Conservation (phyloP, 2,329 filamentous ascomycete genomes). For the Sphaceloma murrayae region DNA sequence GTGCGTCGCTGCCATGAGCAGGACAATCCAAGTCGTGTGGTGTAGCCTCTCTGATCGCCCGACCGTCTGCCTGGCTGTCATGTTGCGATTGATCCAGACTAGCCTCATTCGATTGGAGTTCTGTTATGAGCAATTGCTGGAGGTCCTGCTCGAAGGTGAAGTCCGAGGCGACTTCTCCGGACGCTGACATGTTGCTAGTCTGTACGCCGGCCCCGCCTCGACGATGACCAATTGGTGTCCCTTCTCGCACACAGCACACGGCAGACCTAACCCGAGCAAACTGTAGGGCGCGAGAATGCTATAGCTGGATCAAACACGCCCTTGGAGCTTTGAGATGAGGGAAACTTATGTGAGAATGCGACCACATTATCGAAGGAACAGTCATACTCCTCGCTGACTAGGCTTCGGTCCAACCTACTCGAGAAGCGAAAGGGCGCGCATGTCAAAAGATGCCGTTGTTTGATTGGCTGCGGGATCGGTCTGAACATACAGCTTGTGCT, state of each 20-base stretch:
- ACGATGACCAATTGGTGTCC: neutral
- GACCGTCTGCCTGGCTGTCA: neutral
- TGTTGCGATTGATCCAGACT: neutral
- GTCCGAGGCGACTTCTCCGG: neutral
- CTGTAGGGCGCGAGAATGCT: neutral
- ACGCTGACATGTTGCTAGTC: conserved; percentile 7
- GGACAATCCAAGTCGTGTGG: conserved; percentile 3
- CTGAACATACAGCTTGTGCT: too few relatives aligned
- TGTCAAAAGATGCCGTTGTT: too few relatives aligned
- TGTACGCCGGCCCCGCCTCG: too few relatives aligned
- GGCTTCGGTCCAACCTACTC: neutral
- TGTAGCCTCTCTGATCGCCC: too few relatives aligned
- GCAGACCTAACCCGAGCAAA: neutral
- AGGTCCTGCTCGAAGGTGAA: conserved; percentile 1
- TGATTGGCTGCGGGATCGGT: too few relatives aligned
- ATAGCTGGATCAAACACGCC: neutral
- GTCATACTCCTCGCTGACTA: neutral
- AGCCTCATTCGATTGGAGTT: neutral
- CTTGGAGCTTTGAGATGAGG: neutral
- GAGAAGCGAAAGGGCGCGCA: neutral
- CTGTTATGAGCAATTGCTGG: conserved; percentile 7
- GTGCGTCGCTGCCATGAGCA: neutral
- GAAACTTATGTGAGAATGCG: neutral
- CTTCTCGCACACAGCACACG: too few relatives aligned
- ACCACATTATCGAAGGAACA: neutral